Base-by-base conservation (phyloP, 139 green algal genomes). In the Tetraselmis striata region DNA sequence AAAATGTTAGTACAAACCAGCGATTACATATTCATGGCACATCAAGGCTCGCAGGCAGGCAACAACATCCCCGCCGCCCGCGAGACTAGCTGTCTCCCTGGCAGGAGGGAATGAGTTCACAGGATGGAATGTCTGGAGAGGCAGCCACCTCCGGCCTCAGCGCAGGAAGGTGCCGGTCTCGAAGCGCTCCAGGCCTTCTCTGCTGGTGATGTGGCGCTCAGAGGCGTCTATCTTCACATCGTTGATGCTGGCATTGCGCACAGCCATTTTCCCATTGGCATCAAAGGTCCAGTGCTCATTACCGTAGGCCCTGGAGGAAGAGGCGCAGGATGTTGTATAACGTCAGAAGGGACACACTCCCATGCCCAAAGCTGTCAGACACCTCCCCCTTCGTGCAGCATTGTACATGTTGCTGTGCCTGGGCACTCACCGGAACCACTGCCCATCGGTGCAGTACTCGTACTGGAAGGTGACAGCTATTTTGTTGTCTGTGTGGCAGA, bases 381-480 rank as follows among this genome's bases (percentile, higher is more conserved):
- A 25, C 91, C 82, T 0, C 86, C 86, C n/a, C n/a, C n/a, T n/a
- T n/a, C n/a, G n/a, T n/a, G n/a, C n/a, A n/a, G n/a, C n/a, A n/a
- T n/a, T 2, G 77, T 87, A 76, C 79, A 88, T 76, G 67, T 59
- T 32, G 29, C 31, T 59, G n/a, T n/a, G n/a, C n/a, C n/a, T n/a
- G n/a, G n/a, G n/a, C n/a, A n/a, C 1, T 45, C 22, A 78, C 25
- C 25, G 23, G 24, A 29, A 22, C 1, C 1, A 22, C 29, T 29
- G 27, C 84, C 67, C 78, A 77, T 23, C 29, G 84, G 59, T 87
- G 86, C 45, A 18, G 29, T 82, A 94, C 79, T 94, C 90, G 76
- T 94, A 94, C 59, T 92, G 84, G 59, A 94, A 94, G 23, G 87
- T 87, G 5, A 93, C 90, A 31, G 84, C 31, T 28, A 93, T 93